Percentiles rank a stretch among this genome's conserved stretches.
Evolutionary conservation across 1,284 basidiomycete species (phyloP).

Genomic region (Erythrobasidium hasegawianum): DNA sequence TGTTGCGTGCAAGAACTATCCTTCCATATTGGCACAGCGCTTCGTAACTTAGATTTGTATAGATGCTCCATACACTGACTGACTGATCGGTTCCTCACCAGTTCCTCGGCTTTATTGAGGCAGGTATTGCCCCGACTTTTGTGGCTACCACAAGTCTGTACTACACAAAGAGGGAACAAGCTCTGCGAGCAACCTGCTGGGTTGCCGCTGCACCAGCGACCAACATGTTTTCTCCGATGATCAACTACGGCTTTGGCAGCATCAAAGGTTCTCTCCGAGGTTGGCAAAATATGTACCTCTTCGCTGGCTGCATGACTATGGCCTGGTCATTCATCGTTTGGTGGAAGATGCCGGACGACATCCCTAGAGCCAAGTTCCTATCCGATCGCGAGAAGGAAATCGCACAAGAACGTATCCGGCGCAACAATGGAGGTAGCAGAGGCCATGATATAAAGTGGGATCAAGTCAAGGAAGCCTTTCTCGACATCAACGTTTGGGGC

Average conservation of each 20-base stretch:
- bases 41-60: background rate
- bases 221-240: slow-evolving; percentile 24
- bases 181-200: slow-evolving; percentile 18
- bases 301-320: slow-evolving; percentile 21
- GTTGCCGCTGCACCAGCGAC: slow-evolving; percentile 21
- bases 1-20: slow-evolving; percentile 15
- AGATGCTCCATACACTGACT: too few relatives aligned
- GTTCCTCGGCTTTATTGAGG: slow-evolving; percentile 29
- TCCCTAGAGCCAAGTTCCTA: slow-evolving; percentile 19
- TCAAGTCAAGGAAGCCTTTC: slow-evolving; percentile 13
- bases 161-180: slow-evolving; percentile 30
- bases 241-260: slow-evolving; percentile 19
- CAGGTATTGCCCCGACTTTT: slow-evolving; percentile 20
- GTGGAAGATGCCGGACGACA: slow-evolving; percentile 23
- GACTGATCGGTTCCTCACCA: too few relatives aligned
- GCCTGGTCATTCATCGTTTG: slow-evolving; percentile 19
- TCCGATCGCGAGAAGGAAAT: slow-evolving; percentile 19
- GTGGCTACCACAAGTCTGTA: slow-evolving; percentile 16
- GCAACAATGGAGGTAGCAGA: slow-evolving; percentile 7
- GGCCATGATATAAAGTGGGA: slow-evolving; percentile 26
- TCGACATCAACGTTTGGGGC: slow-evolving; percentile 22
- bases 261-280: slow-evolving; percentile 11
- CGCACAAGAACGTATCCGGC: slow-evolving; percentile 12
- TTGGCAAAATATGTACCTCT: slow-evolving; percentile 26
- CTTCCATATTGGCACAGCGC: slow-evolving; percentile 19